Conservation (phyloP, 352 stramenopile species). For the Phytophthora pluvialis region DNA sequence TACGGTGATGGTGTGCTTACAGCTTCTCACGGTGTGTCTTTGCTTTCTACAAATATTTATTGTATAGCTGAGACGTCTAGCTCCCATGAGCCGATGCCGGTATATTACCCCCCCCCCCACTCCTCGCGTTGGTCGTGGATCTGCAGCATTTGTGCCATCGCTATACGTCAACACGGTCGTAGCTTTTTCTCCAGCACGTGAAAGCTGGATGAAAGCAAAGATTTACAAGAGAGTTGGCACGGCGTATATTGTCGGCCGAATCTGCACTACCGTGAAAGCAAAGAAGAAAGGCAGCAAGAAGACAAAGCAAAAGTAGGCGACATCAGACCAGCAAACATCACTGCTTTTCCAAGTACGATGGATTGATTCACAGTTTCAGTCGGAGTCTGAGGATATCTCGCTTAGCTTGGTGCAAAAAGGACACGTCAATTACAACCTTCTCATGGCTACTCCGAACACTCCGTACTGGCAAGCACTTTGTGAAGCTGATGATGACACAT, state of each 20-base stretch:
- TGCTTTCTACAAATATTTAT: no score
- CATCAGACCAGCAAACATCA: not conserved
- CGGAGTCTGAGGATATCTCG: not conserved
- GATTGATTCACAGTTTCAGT: not conserved
- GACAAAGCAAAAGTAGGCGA: not conserved
- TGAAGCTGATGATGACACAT: not conserved
- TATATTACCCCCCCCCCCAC: no score
- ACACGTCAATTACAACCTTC: not conserved
- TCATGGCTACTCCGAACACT: not conserved
- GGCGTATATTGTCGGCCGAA: not conserved
- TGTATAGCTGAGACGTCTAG: no score
- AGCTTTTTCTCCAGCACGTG: not conserved
- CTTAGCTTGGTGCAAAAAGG: conserved; percentile 1
- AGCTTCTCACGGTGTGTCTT: no score
- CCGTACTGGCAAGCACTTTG: not conserved
- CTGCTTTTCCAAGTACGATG: conserved; percentile 1
- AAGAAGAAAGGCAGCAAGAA: not conserved
- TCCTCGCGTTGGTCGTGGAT: not conserved
- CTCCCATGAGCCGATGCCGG: no score
- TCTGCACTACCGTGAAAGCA: not conserved
- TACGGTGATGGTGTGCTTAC: no score
- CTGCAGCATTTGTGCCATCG: not conserved
- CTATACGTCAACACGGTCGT: not conserved
- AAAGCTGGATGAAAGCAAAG: not conserved
- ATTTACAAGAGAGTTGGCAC: not conserved